Evolutionary conservation across 495 filamentous ascomycete genomes (phyloP), one percentile per base, ranked within the genome.

Genomic region (Cetradonia linearis): DNA sequence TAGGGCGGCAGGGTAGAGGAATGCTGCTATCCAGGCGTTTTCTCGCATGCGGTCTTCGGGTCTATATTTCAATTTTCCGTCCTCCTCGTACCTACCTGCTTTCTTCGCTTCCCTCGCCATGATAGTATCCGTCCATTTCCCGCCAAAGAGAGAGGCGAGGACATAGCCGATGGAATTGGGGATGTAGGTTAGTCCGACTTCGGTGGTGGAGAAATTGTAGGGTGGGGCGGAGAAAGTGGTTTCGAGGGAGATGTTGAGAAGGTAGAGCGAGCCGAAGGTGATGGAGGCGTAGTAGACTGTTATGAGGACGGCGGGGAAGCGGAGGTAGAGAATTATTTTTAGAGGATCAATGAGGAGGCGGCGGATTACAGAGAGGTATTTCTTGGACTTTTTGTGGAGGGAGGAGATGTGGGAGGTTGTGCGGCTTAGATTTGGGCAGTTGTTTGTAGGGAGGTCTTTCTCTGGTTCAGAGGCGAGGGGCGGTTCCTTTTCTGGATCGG

Each of bases 21-120:
- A 70, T 1, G 85, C 86, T 9, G 86, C 89, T 1, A 95, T 70
- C 86, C 84, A 94, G 3, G 89, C 88, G 65, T 97, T 97, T 63
- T 95, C 86, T 20, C 83, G 75, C 85, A 96, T 88, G 5, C 92
- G 81, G 69, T 97, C 92, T 73, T 96, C 92, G 0, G 92, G 91
- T 1, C 79, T 74, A 69, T 82, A 88, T 20, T 89, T 75, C 40
- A 88, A 74, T 56, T 81, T 83, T 20, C 87, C 87, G 34, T 82
- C 73, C 31, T 79, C 78, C 61, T 91, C 87, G 64, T 84, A 88
- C 5, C 88, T 75, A 25, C 79, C 80, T 0, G 88, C 88, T 62
- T 81, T 85, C 28, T 72, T 73, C 5, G 90, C 90, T 72, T 92
- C 86, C 5, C 86, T 82, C 40, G 81, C 77, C 92, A 97, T 97